These are phyloP conservation scores for Diutina siamensis DNA, from an alignment of 1,139 yeast genomes.

Conservation along the genomic window DNA sequence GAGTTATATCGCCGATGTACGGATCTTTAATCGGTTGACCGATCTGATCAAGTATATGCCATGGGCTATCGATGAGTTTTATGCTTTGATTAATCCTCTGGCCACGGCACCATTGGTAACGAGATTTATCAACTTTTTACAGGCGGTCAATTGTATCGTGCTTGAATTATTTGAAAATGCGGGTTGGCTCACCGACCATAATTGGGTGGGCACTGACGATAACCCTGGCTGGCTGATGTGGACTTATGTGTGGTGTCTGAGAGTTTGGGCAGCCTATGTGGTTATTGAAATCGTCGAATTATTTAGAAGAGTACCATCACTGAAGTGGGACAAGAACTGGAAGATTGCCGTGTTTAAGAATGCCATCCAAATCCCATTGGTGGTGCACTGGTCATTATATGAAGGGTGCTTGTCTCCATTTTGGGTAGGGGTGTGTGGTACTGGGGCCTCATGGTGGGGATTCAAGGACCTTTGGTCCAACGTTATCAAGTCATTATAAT, in stretches of 20 bases:
- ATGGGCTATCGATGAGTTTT: conserved; percentile 32
- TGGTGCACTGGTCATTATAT: conserved; percentile 45
- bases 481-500: not conserved
- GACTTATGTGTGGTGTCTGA: conserved; percentile 38
- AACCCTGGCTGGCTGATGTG: conserved; percentile 32
- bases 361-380: conserved; percentile 41
- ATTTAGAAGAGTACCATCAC: conserved; percentile 27
- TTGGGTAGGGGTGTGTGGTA: conserved; percentile 40
- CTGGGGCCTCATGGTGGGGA: conserved; percentile 37
- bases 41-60: conserved; percentile 41
- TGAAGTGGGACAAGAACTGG: conserved; percentile 29
- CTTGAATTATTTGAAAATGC: conserved; percentile 43
- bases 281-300: conserved; percentile 35
- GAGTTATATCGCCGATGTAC: conserved; percentile 36
- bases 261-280: conserved; percentile 48
- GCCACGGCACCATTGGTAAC: conserved; percentile 18
- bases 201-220: conserved; percentile 38
- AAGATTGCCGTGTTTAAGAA: conserved; percentile 26
- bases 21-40: conserved; percentile 44
- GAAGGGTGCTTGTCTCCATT: conserved; percentile 43
- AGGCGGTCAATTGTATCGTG: conserved; percentile 31
- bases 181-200: conserved; percentile 48
- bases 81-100: conserved; percentile 18
- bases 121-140: conserved; percentile 27
- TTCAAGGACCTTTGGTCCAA: conserved; percentile 26